Conservation (phyloP, 2,329 filamentous ascomycete species). For the Talaromyces sp. region DNA sequence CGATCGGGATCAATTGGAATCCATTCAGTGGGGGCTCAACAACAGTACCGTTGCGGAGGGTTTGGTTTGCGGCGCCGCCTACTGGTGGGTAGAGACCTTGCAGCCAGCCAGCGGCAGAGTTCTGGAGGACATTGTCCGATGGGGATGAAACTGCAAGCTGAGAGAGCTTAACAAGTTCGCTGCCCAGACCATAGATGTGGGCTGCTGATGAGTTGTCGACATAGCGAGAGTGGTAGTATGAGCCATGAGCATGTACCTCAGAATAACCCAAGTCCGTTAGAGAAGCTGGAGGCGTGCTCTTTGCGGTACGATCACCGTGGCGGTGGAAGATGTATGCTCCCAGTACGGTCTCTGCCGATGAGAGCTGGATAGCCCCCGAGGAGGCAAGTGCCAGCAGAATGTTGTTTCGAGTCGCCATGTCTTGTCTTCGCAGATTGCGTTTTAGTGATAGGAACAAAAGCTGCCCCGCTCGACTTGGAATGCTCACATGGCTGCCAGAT, state of each 20-base stretch:
- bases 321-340: conserved; percentile 84
- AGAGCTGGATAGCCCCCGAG: not conserved
- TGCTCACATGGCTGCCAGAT: not conserved
- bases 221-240: conserved; percentile 72
- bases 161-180: conserved; percentile 58
- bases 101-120: conserved; percentile 71
- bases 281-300: conserved; percentile 62
- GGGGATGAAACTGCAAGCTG: conserved; percentile 71
- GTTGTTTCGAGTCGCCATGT: not conserved
- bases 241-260: conserved; percentile 66
- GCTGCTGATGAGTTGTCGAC: conserved; percentile 54
- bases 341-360: conserved; percentile 60
- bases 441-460: not conserved
- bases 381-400: conserved; percentile 2
- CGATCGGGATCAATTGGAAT: conserved; percentile 78
- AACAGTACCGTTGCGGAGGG: conserved; percentile 63
- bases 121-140: conserved; percentile 69
- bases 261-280: conserved; percentile 75
- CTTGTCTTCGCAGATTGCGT: not conserved
- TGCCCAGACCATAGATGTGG: conserved; percentile 61
- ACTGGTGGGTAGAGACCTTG: conserved; percentile 84
- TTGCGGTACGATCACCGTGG: conserved; percentile 82
- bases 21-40: conserved; percentile 66
- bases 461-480: not conserved
- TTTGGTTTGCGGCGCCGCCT: conserved; percentile 49